Percentiles rank a stretch among this genome's conserved stretches.
Evolutionary conservation across 192 early-diverging fungal species (phyloP).

Genomic region (Geranomyces michiganensis): DNA sequence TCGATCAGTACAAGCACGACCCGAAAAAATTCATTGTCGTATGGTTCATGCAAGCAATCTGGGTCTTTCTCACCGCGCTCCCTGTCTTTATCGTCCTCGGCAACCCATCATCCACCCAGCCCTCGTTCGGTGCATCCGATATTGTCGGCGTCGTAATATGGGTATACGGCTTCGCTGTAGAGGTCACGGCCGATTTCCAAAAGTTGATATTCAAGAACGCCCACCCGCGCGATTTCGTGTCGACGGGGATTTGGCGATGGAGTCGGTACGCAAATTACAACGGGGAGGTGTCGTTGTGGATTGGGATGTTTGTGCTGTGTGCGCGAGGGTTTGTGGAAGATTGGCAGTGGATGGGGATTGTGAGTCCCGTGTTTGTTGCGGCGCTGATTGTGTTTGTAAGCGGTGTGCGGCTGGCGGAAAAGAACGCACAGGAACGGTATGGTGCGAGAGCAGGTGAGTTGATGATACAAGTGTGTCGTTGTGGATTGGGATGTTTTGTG

Average conservation of each 20-base stretch:
- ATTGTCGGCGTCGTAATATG: constrained; percentile 48
- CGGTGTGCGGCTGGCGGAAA: constrained; percentile 49
- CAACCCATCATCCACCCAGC: constrained; percentile 43
- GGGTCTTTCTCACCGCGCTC: constrained; percentile 58
- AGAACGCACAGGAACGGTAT: constrained; percentile 45
- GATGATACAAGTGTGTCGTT: not conserved
- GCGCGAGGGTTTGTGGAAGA: constrained; percentile 46
- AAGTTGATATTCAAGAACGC: constrained; percentile 51
- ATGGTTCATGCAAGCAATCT: constrained; percentile 56
- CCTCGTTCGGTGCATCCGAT: constrained; percentile 38
- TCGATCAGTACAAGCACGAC: constrained; percentile 50
- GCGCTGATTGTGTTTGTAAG: constrained; percentile 43
- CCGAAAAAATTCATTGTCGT: constrained; percentile 47
- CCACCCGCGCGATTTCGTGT: constrained; percentile 50
- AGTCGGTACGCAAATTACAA: constrained; percentile 56
- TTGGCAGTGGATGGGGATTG: constrained; percentile 56
- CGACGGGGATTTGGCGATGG: constrained; percentile 51
- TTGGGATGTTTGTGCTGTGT: constrained; percentile 54
- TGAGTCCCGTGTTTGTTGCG: constrained; percentile 54
- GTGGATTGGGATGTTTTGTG: not conserved
- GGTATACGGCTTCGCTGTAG: constrained; percentile 50
- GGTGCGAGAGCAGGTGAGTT: constrained; percentile 38
- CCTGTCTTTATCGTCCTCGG: constrained; percentile 50
- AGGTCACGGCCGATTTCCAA: constrained; percentile 54
- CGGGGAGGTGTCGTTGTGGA: constrained; percentile 57